Percentiles rank a stretch among this genome's conserved stretches.
Evolutionary conservation across 768 basidiomycete species (phyloP).

Genomic region (Xanthoconium stramineum): DNA sequence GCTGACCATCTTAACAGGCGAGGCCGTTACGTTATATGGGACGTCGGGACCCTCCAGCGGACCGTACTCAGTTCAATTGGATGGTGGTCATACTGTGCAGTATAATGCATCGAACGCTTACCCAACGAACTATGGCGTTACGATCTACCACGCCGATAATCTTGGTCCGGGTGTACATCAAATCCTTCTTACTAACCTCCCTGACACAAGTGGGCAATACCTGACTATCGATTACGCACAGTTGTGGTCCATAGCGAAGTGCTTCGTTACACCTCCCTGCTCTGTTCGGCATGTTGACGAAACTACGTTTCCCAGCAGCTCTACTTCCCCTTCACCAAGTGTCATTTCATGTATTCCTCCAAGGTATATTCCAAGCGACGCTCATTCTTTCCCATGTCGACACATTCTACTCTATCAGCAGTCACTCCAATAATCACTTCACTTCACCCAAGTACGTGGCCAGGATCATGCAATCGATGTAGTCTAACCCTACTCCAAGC

Average conservation of each 20-base stretch:
- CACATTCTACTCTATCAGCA: background rate
- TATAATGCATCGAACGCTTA: slow-evolving; percentile 19
- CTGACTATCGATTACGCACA: slow-evolving; percentile 35
- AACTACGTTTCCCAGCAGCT: background rate
- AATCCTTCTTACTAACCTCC: slow-evolving; percentile 31
- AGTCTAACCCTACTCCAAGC: slow-evolving; percentile 10
- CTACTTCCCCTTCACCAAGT: background rate
- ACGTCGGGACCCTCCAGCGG: slow-evolving; percentile 36
- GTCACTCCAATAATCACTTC: background rate
- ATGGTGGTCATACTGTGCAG: slow-evolving; percentile 20
- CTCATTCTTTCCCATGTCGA: background rate
- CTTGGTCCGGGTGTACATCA: slow-evolving; percentile 40
- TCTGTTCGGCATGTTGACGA: background rate
- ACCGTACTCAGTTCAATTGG: slow-evolving; percentile 35
- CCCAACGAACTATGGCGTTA: slow-evolving; percentile 25
- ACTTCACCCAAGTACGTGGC: slow-evolving; percentile 15
- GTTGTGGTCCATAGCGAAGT: slow-evolving; percentile 20
- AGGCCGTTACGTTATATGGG: slow-evolving; percentile 45
- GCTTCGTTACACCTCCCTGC: background rate
- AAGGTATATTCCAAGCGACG: slow-evolving; percentile 4
- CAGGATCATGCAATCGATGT: background rate
- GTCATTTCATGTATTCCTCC: background rate
- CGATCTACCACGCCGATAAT: slow-evolving; percentile 33
- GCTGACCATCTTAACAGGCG: slow-evolving; percentile 29
- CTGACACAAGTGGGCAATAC: slow-evolving; percentile 20